Evolutionary conservation across 2,329 filamentous ascomycete genomes (phyloP), one percentile per base, ranked within the genome.

Genomic region (Lachnellula arida): DNA sequence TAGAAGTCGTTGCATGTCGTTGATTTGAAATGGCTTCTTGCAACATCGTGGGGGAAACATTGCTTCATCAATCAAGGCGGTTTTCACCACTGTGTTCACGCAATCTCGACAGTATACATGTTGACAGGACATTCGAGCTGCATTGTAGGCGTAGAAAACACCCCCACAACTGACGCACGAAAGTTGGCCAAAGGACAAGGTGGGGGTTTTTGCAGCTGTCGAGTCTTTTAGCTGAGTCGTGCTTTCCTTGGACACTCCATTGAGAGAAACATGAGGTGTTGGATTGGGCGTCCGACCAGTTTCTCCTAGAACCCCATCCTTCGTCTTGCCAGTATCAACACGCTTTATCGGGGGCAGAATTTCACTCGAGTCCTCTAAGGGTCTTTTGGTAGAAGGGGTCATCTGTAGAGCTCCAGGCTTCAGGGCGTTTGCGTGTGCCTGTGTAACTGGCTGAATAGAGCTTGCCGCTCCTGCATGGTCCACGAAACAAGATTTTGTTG

Each of bases 1-100:
- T 1, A 56, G 46, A n/a, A 52, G 42, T 11, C 28, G 9, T 14
- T 46, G 23, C 54, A 56, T 56, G 3, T 39, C 40, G 15, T 57
- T 51, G 14, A 54, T 47, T 11, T 46, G 11, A 34, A 57, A 54
- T 11, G 47, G 46, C n/a, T 57, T 40, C 22, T 50, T 50, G 37
- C 55, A 57, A 43, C 51, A 57, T 14, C 48, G 46, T 15, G 55
- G 55, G 9, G 55, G 55, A 40, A 50, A 57, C 14, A 46, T 42
- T 14, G 46, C 34, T 42, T 57, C 51, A 19, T 57, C 48, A 37
- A 25, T 43, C 6, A 57, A 22, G 5, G 55, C 32, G 23, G 51
- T 57, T 23, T 40, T 40, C 8, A 54, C 46, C 12, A 57, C 34
- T 17, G 37, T 50, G 11, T 54, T 40, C 4, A 57, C 19, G 37